These are phyloP conservation scores for Acacia melanoxylon DNA, from an alignment of 306 rosid genomes.

Conservation along the genomic window DNA sequence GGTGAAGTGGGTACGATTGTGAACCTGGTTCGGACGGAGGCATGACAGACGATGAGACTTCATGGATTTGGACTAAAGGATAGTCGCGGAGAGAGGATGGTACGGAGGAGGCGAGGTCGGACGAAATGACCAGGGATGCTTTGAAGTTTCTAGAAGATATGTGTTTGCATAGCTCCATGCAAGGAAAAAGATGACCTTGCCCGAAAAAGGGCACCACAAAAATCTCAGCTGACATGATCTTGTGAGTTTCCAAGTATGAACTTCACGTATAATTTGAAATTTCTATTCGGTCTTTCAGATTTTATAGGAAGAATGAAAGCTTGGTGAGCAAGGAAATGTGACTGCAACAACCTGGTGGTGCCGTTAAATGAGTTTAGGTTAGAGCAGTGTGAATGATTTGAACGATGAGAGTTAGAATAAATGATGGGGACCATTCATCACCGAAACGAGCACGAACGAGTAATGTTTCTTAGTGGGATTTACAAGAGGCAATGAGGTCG, in stretches of 20 bases:
- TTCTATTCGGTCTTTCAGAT: neutral
- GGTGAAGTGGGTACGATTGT: constrained; percentile 9
- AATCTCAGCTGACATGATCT: constrained; percentile 46
- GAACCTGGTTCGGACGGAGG: constrained; percentile 14
- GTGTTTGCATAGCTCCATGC: constrained; percentile 64
- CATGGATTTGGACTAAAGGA: constrained; percentile 46
- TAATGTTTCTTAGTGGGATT: neutral
- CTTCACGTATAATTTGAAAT: neutral
- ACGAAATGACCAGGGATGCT: constrained; percentile 42
- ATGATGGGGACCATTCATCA: neutral
- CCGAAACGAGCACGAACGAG: neutral
- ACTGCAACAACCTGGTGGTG: neutral
- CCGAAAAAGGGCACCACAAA: constrained; percentile 59
- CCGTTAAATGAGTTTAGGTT: neutral
- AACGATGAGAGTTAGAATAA: neutral
- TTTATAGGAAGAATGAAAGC: neutral
- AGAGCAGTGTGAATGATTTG: neutral
- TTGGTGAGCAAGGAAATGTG: neutral
- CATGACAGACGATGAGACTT: constrained; percentile 26
- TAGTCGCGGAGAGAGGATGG: constrained; percentile 50
- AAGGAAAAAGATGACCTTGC: constrained; percentile 70
- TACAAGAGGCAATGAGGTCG: neutral
- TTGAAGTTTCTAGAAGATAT: constrained; percentile 47
- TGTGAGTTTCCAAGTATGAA: neutral
- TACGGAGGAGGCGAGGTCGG: constrained; percentile 45